Conservation (phyloP, 495 filamentous ascomycete species). For the Hyaloscypha hepaticicola region DNA sequence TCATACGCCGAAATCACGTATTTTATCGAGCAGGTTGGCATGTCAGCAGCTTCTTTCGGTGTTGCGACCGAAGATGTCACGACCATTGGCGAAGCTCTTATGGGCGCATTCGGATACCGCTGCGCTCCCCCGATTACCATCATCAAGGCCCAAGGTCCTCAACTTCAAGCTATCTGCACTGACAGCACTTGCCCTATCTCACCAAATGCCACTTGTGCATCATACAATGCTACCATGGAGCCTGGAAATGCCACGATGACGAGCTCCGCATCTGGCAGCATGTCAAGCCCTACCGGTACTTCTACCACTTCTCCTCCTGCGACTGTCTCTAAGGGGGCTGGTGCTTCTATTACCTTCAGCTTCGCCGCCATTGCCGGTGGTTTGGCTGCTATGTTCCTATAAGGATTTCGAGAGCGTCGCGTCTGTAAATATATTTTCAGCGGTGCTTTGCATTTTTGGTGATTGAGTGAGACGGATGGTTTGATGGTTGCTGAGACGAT, state of each 20-base stretch:
- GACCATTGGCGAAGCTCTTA: slow-evolving; percentile 41
- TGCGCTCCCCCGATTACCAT: slow-evolving; percentile 40
- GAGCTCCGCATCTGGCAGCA: background rate
- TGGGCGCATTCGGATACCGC: slow-evolving; percentile 42
- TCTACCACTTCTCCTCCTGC: slow-evolving; percentile 9
- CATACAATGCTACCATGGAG: slow-evolving; percentile 26
- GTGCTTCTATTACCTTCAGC: slow-evolving; percentile 20
- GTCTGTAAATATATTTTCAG: slow-evolving; percentile 1
- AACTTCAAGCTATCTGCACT: slow-evolving; percentile 47
- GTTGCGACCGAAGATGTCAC: slow-evolving; percentile 43
- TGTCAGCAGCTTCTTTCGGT: slow-evolving; percentile 51
- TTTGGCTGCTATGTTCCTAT: slow-evolving; percentile 30
- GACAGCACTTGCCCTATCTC: slow-evolving; percentile 39
- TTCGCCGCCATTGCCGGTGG: slow-evolving; percentile 30
- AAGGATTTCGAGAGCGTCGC: background rate
- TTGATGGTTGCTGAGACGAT: background rate
- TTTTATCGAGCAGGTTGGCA: slow-evolving; percentile 54
- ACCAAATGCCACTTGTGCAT: slow-evolving; percentile 33
- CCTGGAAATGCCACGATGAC: slow-evolving; percentile 15
- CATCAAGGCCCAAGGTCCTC: slow-evolving; percentile 34
- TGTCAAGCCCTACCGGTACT: slow-evolving; percentile 1
- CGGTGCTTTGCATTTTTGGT: too few relatives aligned
- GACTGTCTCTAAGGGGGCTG: slow-evolving; percentile 17
- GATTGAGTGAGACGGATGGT: too few relatives aligned
- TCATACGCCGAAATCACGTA: slow-evolving; percentile 46